Evolutionary conservation across 75 land plant species (phyloP).

Genomic region (Isoetes taiwanensis): DNA sequence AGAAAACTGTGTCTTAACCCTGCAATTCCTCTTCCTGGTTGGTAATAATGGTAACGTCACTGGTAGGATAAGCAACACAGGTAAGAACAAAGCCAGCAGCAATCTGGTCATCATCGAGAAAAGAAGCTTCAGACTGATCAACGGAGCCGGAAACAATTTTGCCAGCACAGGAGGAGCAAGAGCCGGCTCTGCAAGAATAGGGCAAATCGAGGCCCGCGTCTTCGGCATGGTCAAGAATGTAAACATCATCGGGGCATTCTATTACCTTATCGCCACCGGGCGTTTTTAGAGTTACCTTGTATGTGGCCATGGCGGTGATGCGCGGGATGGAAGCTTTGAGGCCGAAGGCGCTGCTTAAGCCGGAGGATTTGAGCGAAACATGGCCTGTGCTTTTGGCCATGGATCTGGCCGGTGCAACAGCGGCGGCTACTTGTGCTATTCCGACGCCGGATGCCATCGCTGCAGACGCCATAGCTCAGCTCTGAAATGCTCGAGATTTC

Average conservation of each 20-base stretch:
- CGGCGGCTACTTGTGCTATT: too few relatives aligned
- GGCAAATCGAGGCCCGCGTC: slow-evolving; percentile 66
- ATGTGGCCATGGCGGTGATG: slow-evolving; percentile 42
- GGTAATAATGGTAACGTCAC: slow-evolving; percentile 42
- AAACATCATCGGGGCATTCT: slow-evolving; percentile 35
- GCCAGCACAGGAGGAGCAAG: slow-evolving; percentile 93
- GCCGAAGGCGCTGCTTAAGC: too few relatives aligned
- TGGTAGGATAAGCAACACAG: slow-evolving; percentile 53
- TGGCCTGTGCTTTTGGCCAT: too few relatives aligned
- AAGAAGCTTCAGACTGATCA: slow-evolving; percentile 58
- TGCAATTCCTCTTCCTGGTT: slow-evolving; percentile 65
- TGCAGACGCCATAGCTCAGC: too few relatives aligned
- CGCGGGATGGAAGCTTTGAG: slow-evolving; percentile 16
- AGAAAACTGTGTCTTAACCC: too few relatives aligned
- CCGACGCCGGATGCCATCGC: too few relatives aligned
- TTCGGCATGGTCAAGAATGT: slow-evolving; percentile 71
- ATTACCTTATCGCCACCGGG: slow-evolving; percentile 38
- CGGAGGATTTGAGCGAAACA: too few relatives aligned
- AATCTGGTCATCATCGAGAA: slow-evolving; percentile 75
- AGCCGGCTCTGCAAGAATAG: slow-evolving; percentile 87
- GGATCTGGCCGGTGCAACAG: too few relatives aligned
- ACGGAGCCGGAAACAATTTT: slow-evolving; percentile 34
- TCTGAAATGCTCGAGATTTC: too few relatives aligned
- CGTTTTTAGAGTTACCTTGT: slow-evolving; percentile 63
- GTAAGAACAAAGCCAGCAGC: slow-evolving; percentile 55